Conservation (phyloP, 495 filamentous ascomycete species). For the Aspergillus panamensis region DNA sequence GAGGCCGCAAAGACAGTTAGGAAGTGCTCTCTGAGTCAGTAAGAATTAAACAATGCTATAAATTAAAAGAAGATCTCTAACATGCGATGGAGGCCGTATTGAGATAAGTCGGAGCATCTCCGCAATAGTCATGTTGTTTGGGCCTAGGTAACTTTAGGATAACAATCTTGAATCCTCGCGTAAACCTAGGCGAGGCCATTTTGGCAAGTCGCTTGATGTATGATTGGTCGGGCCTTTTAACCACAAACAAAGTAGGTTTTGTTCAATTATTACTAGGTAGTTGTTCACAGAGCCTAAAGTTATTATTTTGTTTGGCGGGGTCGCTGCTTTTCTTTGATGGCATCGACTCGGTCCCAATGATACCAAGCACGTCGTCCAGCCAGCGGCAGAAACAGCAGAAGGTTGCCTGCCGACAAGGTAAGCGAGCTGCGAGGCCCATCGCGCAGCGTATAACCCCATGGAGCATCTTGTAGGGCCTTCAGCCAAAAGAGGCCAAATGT, state of each 20-base stretch:
- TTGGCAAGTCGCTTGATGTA: no score
- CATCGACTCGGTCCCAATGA: background rate
- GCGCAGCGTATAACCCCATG: background rate
- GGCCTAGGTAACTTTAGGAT: no score
- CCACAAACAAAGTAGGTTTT: background rate
- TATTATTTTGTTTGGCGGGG: background rate
- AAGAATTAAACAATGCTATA: background rate
- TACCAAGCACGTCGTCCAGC: slow-evolving; percentile 8
- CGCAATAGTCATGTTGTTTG: no score
- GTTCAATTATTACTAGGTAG: background rate
- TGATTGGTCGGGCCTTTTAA: no score
- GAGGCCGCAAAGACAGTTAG: no score
- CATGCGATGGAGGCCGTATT: background rate
- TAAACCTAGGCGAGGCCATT: background rate
- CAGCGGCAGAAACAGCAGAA: slow-evolving; percentile 4
- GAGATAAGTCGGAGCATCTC: no score
- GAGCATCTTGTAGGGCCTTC: background rate
- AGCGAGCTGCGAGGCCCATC: slow-evolving; percentile 17
- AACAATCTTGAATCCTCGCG: background rate
- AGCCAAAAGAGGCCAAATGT: slow-evolving; percentile 7
- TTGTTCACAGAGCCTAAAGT: no score
- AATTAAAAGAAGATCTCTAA: background rate
- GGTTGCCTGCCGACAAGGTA: slow-evolving; percentile 15
- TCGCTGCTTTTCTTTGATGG: background rate
- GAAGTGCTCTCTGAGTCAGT: no score